A percentile compares a stretch with the other conserved stretches of the same genome.
Conservation (phyloP, 257 asterid genomes). For the Solanum peruvianum region DNA sequence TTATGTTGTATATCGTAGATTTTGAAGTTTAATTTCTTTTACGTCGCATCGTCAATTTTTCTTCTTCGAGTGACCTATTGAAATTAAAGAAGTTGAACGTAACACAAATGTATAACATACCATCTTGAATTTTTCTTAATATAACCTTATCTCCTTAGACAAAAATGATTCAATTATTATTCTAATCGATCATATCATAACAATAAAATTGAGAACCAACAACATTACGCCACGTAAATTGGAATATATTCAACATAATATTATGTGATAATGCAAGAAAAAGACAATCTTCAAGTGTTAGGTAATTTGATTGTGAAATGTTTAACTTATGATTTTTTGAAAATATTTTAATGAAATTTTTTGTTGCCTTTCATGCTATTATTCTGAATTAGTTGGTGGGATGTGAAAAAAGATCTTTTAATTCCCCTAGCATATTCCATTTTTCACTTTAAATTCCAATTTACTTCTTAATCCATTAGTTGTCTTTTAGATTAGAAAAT, state of each 20-base stretch:
- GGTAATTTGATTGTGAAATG: neutral
- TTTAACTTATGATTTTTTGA: neutral
- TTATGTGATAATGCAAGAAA: neutral
- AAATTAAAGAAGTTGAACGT: neutral
- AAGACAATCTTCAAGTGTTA: neutral
- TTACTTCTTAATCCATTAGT: neutral
- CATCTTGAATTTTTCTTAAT: neutral
- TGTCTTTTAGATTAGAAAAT: neutral
- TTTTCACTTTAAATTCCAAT: neutral
- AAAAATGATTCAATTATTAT: neutral
- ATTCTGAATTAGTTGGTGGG: neutral
- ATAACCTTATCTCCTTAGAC: neutral
- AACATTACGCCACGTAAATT: neutral
- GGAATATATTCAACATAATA: neutral
- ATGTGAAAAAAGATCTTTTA: neutral
- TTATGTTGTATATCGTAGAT: no score
- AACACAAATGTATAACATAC: neutral
- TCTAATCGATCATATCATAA: neutral
- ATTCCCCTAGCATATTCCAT: neutral
- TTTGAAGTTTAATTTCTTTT: neutral
- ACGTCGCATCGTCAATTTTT: neutral
- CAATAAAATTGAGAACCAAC: neutral
- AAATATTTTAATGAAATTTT: neutral
- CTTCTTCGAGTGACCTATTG: neutral
- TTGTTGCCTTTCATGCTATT: neutral